Evolutionary conservation across 139 green algal genomes (phyloP).

Genomic region (Volvox reticuliferus): DNA sequence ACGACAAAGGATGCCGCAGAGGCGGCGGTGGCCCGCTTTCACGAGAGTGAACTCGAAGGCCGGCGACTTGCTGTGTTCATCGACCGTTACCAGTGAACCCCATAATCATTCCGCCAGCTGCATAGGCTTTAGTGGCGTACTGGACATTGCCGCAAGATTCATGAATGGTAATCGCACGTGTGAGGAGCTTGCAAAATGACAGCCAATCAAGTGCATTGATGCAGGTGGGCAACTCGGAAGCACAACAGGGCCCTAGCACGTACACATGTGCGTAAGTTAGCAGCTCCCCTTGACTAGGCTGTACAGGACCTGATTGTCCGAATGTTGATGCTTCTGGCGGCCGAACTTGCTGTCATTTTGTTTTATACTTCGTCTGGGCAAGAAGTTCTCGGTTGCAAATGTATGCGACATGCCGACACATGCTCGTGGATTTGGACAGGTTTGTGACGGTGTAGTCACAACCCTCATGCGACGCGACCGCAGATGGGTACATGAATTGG

Average conservation of each 20-base stretch:
- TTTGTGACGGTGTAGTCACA: constrained; percentile 4
- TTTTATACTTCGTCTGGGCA: not conserved
- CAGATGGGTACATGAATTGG: constrained; percentile 7
- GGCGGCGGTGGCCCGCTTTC: constrained; percentile 82
- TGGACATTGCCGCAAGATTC: not conserved
- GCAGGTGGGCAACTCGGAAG: not conserved
- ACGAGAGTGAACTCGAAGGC: constrained; percentile 87
- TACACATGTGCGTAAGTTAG: not conserved
- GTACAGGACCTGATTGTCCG: constrained; percentile 7
- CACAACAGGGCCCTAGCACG: not conserved
- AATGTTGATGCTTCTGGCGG: not conserved
- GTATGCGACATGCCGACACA: not conserved
- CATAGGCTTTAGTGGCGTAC: not conserved
- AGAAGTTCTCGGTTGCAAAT: constrained; percentile 4
- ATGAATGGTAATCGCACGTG: not conserved
- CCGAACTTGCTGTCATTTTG: not conserved
- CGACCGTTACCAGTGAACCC: constrained; percentile 70
- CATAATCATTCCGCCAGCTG: not conserved
- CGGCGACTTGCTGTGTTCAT: constrained; percentile 87
- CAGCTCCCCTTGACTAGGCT: not conserved
- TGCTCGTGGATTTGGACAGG: constrained; percentile 22
- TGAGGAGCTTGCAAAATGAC: not conserved
- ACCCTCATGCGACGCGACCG: not conserved
- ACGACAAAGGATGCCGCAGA: constrained; percentile 75
- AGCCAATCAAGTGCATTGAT: not conserved